Evolutionary conservation across 192 early-diverging fungal species (phyloP).

Genomic region (Phycomyces blakesleeanus): DNA sequence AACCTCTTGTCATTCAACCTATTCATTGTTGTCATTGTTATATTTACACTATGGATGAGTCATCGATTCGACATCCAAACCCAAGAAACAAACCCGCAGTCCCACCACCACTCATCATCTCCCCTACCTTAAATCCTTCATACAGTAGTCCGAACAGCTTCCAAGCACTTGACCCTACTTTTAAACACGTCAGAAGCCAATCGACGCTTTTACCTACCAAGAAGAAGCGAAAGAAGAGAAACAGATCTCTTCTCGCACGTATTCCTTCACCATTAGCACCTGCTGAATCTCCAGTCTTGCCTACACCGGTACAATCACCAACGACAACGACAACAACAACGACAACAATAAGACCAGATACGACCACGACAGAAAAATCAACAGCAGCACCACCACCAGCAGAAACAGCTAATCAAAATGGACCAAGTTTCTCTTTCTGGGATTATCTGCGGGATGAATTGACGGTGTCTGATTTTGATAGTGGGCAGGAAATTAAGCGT

Average conservation of each 20-base stretch:
- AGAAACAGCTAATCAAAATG: conserved; percentile 14
- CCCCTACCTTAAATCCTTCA: neutral
- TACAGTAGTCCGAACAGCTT: neutral
- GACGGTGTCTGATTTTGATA: conserved; percentile 62
- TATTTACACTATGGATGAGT: too few species aligned
- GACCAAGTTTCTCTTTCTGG: conserved; percentile 41
- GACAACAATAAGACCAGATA: neutral
- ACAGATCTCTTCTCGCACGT: neutral
- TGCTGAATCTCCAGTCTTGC: neutral
- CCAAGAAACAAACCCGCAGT: neutral
- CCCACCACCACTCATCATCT: neutral
- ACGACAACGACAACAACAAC: neutral
- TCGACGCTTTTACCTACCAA: neutral
- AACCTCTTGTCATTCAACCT: too few species aligned
- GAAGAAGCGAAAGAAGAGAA: neutral
- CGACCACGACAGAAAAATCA: neutral
- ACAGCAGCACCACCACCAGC: neutral
- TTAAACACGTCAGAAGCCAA: neutral
- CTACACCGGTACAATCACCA: neutral
- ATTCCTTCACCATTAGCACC: neutral
- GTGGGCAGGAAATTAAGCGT: conserved; percentile 77
- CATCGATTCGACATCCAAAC: neutral
- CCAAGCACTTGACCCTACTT: neutral
- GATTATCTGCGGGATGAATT: conserved; percentile 62
- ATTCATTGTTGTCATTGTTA: too few species aligned